Base-by-base conservation (phyloP, 2,329 filamentous ascomycete genomes). In the Diaporthe batatas region DNA sequence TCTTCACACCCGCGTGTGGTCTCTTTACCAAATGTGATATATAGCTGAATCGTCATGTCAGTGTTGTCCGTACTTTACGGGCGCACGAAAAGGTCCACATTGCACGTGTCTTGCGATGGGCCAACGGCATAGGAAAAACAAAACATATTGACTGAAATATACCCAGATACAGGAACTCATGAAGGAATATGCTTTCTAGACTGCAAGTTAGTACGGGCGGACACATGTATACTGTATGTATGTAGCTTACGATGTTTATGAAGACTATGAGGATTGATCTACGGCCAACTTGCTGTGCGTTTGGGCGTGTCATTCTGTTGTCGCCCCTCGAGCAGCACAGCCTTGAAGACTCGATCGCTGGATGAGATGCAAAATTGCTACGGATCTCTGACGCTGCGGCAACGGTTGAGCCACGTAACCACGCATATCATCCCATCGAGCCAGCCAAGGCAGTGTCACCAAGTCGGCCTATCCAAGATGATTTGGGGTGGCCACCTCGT, bases 121-220 rank as follows among this genome's bases (percentile, higher is more conserved):
- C 44, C 53, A 62, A 70, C 54, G 23, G 68, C 29, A 62, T 0
- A 11, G 55, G 32, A 62, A 39, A 36, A 70, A 3, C n/a, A 42
- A 51, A 59, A 42, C 44, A 62, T 70, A 25, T 62, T 70, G 34
- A 62, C 23, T 36, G 55, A 59, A 59, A 70, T 70, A 70, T 62
- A 70, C 68, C 68, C 68, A 70, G 55, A 70, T 59, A 70, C 44
- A 70, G 55, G 53, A 58, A 59, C 11, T 59, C 23, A 25, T 53
- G 23, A 42, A 10, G 67, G 34, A 29, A 44, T 23, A 18, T 54
- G 34, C 34, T 58, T 70, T 29, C 55, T 67, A 67, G 62, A 67
- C 53, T 67, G 62, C 62, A 67, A 67, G 62, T 67, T 39, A 23
- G 62, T 53, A 29, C n/a, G 34, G 62, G 62, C 62, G n/a, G 47